phyloP scores from a whole-genome alignment of 768 basidiomycete species.

The Tylopilus cervinicoccineus region DNA sequence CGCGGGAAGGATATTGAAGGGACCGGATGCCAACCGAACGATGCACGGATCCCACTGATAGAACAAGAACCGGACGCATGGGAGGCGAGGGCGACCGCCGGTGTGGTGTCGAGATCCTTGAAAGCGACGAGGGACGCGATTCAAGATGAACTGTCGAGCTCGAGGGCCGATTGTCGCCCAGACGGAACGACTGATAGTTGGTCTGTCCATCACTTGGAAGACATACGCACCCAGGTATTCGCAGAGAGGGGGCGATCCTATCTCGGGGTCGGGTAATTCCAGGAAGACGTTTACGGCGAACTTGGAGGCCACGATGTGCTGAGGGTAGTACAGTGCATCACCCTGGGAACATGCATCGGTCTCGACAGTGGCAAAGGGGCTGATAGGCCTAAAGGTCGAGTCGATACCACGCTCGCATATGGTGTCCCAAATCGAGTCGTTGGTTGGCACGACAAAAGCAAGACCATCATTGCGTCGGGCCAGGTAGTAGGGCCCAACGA shows the following conservation, averaged over 20 bases:
- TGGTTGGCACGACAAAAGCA: constrained; percentile 6
- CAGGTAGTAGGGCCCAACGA: constrained; percentile 7
- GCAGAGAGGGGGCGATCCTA: background rate
- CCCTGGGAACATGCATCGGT: background rate
- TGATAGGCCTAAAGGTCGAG: constrained; percentile 1
- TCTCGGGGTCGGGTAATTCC: background rate
- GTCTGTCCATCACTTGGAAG: background rate
- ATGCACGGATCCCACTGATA: constrained; percentile 21
- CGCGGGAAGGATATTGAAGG: background rate
- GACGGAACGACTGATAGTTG: background rate
- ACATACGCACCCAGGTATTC: constrained; percentile 28
- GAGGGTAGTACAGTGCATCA: constrained; percentile 7
- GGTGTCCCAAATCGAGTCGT: constrained; percentile 13
- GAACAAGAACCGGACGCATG: constrained; percentile 10
- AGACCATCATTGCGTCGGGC: background rate
- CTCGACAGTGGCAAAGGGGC: background rate
- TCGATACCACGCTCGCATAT: constrained; percentile 15
- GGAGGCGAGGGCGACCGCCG: constrained; percentile 2
- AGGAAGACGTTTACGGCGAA: constrained; percentile 28
- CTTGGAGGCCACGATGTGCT: constrained; percentile 13
- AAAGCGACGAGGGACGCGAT: constrained; percentile 3
- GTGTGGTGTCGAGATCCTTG: background rate
- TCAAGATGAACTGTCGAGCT: constrained; percentile 1
- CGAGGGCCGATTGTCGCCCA: constrained; percentile 13
- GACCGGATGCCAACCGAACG: constrained; percentile 10